Evolutionary conservation across 306 rosid genomes (phyloP).

Genomic region (Cucurbita moschata): DNA sequence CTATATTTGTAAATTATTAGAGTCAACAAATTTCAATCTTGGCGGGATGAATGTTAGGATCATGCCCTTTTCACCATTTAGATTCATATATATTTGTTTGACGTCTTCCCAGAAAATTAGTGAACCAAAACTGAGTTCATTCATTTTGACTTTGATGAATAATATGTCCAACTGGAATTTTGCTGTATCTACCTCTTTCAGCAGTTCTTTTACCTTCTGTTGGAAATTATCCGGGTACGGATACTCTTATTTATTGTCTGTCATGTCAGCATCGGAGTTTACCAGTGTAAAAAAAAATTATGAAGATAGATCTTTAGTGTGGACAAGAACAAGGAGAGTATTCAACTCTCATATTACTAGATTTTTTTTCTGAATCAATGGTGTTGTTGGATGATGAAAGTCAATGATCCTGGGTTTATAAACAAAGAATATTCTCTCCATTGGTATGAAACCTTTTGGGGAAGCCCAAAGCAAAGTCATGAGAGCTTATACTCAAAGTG

Average conservation of each 20-base stretch:
- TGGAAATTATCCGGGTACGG: too few relatives aligned
- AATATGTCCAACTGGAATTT: neutral
- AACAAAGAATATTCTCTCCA: too few relatives aligned
- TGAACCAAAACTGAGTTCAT: constrained; percentile 10
- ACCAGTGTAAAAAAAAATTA: too few relatives aligned
- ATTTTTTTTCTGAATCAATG: too few relatives aligned
- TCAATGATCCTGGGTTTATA: too few relatives aligned
- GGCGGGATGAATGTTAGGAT: constrained; percentile 24
- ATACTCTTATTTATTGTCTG: neutral
- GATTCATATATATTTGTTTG: neutral
- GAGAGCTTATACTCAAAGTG: too few relatives aligned
- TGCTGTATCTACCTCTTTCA: neutral
- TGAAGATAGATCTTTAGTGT: too few relatives aligned
- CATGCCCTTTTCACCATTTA: constrained; percentile 5
- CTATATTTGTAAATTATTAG: constrained; percentile 44
- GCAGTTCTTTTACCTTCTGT: neutral
- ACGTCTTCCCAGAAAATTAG: constrained; percentile 11
- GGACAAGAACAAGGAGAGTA: neutral
- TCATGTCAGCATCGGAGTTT: neutral
- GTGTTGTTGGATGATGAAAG: neutral
- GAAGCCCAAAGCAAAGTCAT: too few relatives aligned
- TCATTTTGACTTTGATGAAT: constrained; percentile 4
- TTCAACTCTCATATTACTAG: too few relatives aligned
- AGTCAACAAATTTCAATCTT: constrained; percentile 13
- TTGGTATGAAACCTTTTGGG: too few relatives aligned